Base-by-base conservation (phyloP, 768 basidiomycete genomes). In the Psilocybe sp. region DNA sequence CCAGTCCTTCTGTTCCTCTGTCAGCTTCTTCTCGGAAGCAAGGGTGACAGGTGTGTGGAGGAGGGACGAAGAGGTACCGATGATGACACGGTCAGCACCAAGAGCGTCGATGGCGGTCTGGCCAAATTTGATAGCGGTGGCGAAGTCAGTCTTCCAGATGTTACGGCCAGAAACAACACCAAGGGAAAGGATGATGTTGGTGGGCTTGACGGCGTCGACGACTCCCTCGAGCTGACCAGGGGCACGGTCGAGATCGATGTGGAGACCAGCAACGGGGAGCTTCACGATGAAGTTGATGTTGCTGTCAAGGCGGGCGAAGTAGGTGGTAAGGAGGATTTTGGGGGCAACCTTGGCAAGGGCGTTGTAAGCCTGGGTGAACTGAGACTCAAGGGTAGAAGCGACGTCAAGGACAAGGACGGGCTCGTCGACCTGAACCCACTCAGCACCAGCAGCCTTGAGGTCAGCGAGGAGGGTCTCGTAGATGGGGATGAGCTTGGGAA, bases 91-190 rank as follows among this genome's bases (percentile, higher is more conserved):
- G 54, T 90, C 86, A 54, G 78, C 71, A 51, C 95, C 94, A 61
- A 98, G 86, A 37, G 75, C 77, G 46, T 85, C 82, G 60, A 97
- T 75, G 41, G 92, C 94, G 69, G 85, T 88, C 75, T 95, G 86
- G 49, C 81, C 91, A 41, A 82, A 72, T 67, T 86, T 85, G 72
- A 94, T 80, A 50, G 92, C 86, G 47, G 82, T 84, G 55, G 78
- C 75, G 61, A 98, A 86, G 73, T 98, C 95, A 55, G 84, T 87
- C 84, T 98, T 99, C 97, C 97, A 99, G 77, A 99, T 92, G 80
- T 98, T 98, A 67, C 97, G 93, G 47, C 97, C 97, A 40, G 97
- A 98, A 56, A 99, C 90, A 54, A 98, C 69, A 72, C 97, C 97
- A 55, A 98, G 85, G 36, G 97, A 98, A 46, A 99, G 81, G 56